Percentiles rank a stretch among this genome's conserved stretches.
These are phyloP conservation scores for Strigomonas culicis DNA, from an alignment of 208 protist genomes.

Conservation along the genomic window DNA sequence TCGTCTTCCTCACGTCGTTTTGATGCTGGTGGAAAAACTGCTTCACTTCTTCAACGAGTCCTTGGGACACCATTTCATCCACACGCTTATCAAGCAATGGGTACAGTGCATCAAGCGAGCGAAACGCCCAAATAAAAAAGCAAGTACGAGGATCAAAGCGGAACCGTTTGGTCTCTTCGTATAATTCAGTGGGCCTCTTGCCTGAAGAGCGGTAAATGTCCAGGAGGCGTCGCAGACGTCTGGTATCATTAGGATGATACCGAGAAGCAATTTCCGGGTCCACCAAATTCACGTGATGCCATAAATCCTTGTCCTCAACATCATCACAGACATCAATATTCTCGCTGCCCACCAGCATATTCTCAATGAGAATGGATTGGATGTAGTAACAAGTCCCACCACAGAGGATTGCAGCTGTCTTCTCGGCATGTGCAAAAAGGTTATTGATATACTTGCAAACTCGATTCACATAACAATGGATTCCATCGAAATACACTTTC, in stretches of 20 bases:
- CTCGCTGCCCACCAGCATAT: conserved; percentile 39
- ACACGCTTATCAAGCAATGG: conserved; percentile 55
- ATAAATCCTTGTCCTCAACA: conserved; percentile 21
- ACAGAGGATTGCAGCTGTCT: conserved; percentile 69
- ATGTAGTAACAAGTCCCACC: conserved; percentile 79
- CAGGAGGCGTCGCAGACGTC: conserved; percentile 72
- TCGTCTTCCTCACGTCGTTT: not conserved
- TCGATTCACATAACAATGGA: conserved; percentile 49
- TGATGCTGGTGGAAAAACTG: conserved; percentile 17
- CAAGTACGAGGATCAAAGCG: conserved; percentile 25
- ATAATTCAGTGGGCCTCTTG: conserved; percentile 49
- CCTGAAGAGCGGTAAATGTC: conserved; percentile 64
- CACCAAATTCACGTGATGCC: conserved; percentile 54
- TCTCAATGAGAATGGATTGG: conserved; percentile 63
- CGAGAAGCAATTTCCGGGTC: conserved; percentile 57
- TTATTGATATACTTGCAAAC: conserved; percentile 43
- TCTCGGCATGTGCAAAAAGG: conserved; percentile 33
- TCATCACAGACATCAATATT: not conserved
- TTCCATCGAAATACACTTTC: conserved; percentile 25
- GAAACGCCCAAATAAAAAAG: conserved; percentile 69
- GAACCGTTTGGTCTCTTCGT: conserved; percentile 22
- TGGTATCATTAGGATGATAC: conserved; percentile 84
- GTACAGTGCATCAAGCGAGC: conserved; percentile 38
- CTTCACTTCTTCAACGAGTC: conserved; percentile 60
- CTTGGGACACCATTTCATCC: conserved; percentile 70